Evolutionary conservation across 768 basidiomycete genomes (phyloP).

Genomic region (Macrocybe gigantea): DNA sequence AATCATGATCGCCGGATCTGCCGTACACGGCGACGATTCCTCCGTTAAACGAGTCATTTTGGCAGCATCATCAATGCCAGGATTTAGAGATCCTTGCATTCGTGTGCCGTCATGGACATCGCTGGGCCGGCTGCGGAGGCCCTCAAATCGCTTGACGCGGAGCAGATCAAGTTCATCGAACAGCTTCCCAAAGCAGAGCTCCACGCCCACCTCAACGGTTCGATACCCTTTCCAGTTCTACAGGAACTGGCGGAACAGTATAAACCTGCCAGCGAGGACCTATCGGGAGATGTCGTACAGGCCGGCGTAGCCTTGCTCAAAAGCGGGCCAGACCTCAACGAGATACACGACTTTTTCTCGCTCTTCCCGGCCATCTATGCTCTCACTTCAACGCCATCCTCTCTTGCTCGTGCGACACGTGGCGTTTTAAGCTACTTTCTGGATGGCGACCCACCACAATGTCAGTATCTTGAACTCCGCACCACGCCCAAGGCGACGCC

Average conservation of each 20-base stretch:
- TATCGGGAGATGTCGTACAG: conserved; percentile 22
- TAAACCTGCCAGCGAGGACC: conserved; percentile 6
- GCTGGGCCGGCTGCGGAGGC: conserved; percentile 46
- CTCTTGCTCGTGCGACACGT: conserved; percentile 49
- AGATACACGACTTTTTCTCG: conserved; percentile 65
- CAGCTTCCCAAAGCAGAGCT: conserved; percentile 76
- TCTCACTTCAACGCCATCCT: conserved; percentile 54
- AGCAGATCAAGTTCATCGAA: conserved; percentile 56
- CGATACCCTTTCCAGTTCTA: conserved; percentile 62
- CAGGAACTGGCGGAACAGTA: conserved; percentile 53
- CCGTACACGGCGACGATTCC: too few species aligned
- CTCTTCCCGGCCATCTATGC: conserved; percentile 80
- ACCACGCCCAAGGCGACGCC: conserved; percentile 62
- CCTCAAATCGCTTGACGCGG: conserved; percentile 40
- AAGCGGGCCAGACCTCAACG: conserved; percentile 37
- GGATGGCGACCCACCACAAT: conserved; percentile 42
- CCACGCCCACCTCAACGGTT: conserved; percentile 83
- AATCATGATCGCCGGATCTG: too few species aligned
- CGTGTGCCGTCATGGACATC: conserved; percentile 10
- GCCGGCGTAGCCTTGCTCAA: conserved; percentile 32
- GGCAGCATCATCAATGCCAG: too few species aligned
- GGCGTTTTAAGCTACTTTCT: conserved; percentile 69
- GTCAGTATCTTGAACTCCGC: conserved; percentile 77
- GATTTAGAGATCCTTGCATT: too few species aligned
- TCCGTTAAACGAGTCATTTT: too few species aligned